Evolutionary conservation across 2,329 filamentous ascomycete species (phyloP).

Genomic region (Arthroderma sp.): DNA sequence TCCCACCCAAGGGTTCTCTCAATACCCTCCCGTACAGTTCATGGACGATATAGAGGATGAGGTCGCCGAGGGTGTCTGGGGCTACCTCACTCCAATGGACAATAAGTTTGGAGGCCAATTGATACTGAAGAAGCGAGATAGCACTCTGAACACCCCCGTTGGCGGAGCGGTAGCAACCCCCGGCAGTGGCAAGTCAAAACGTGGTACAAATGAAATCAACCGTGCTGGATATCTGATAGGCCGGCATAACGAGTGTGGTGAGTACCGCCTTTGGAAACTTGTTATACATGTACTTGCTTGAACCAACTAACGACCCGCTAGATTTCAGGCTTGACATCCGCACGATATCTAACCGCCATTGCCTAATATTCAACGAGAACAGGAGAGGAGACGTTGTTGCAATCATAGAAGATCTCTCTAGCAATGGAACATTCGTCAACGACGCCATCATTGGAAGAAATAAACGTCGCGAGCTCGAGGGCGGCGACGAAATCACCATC

Average conservation of each 20-base stretch:
- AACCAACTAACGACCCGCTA: constrained; percentile 18
- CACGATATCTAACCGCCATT: constrained; percentile 69
- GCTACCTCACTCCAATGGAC: constrained; percentile 77
- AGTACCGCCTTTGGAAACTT: constrained; percentile 26
- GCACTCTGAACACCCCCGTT: constrained; percentile 49
- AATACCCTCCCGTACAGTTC: constrained; percentile 61
- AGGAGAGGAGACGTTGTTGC: constrained; percentile 49
- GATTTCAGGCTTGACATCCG: constrained; percentile 64
- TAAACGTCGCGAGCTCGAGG: constrained; percentile 73
- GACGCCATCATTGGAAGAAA: constrained; percentile 84
- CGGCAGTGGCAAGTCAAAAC: not conserved
- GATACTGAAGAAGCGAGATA: constrained; percentile 61
- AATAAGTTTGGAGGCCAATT: constrained; percentile 55
- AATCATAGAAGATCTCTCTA: constrained; percentile 83
- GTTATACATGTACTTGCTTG: not conserved
- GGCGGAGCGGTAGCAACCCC: constrained; percentile 17
- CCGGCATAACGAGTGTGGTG: constrained; percentile 86
- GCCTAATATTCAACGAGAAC: constrained; percentile 45
- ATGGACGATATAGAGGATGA: constrained; percentile 79
- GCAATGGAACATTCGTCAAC: constrained; percentile 93
- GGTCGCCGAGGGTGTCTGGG: constrained; percentile 79
- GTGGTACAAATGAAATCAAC: constrained; percentile 40
- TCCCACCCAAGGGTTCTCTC: constrained; percentile 69
- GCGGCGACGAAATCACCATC: constrained; percentile 83
- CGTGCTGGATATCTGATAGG: constrained; percentile 84